Evolutionary conservation across 352 stramenopile genomes (phyloP), one percentile per base, ranked within the genome.

Genomic region (Phytophthora lateralis): DNA sequence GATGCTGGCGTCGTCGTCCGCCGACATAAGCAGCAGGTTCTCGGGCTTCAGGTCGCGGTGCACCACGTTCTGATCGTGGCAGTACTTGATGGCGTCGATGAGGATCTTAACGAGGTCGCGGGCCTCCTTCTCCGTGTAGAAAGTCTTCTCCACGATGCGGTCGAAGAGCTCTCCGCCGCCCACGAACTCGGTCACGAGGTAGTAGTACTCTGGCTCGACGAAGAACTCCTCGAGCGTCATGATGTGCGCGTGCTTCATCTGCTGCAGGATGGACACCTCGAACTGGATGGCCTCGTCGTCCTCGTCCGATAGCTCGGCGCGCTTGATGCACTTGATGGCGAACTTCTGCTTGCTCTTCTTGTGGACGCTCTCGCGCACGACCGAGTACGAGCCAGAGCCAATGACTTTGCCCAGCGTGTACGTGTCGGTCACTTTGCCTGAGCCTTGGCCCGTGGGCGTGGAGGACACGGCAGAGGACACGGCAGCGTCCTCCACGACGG

Each of bases 221-320:
- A 95, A 98, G 63, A 98, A 95, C 56, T 97, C 94, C 37, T 94
- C 71, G 11, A 97, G 75, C 46, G 71, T 83, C 79, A 98, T 95
- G 63, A 98, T 97, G 69, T 98, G 90, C 11, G 83, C 75, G 57
- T 98, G 91, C 53, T 93, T 61, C 73, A 97, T 83, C 67, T 89
- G 71, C 59, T 94, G 83, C 58, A 97, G 65, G 55, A 95, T 95
- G 42, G 76, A 56, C 52, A 96, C 79, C 66, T 97, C 79, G 59
- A 79, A 76, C 48, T 88, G 65, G 46, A 92, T 88, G 20, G 84
- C 87, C 29, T 91, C 77, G 46, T 94, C 76, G 56, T 97, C 89
- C 27, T 94, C 87, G 11, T 73, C 53, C 29, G 76, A 80, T 17
- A 97, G 66, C 17, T 90, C 82, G 10, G 76, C 63, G 34, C 82